These are phyloP conservation scores for Picea glauca DNA, from an alignment of 75 land plant genomes.

Conservation along the genomic window DNA sequence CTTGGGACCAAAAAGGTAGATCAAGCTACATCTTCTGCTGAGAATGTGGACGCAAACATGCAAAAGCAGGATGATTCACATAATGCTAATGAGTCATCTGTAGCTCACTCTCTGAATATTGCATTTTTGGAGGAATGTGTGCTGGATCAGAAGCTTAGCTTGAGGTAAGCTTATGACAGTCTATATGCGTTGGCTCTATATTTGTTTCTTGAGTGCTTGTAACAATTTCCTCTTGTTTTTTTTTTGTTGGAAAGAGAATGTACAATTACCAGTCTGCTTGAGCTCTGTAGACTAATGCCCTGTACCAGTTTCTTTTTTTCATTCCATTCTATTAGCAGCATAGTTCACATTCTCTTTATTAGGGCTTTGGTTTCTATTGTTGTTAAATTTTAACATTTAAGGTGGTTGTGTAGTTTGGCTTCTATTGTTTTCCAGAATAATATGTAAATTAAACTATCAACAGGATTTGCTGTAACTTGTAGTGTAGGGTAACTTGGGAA, in stretches of 20 bases:
- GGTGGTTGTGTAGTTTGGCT: not conserved
- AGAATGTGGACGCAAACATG: not conserved
- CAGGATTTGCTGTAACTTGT: not conserved
- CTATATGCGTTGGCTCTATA: not conserved
- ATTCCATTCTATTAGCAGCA: not conserved
- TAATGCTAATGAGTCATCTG: not conserved
- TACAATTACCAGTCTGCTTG: not conserved
- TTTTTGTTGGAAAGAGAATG: not conserved
- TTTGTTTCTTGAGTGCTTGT: not conserved
- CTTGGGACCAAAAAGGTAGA: slow-evolving; percentile 7
- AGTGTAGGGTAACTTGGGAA: too few species aligned
- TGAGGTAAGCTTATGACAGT: slow-evolving; percentile 1
- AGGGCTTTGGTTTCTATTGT: not conserved
- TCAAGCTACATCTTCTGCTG: not conserved
- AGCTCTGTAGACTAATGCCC: not conserved
- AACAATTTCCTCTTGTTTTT: not conserved
- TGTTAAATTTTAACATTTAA: not conserved
- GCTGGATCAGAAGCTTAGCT: not conserved
- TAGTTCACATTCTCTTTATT: not conserved
- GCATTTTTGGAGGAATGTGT: not conserved
- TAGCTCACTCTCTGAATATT: not conserved
- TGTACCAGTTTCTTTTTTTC: not conserved
- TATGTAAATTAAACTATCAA: not conserved
- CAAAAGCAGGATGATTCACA: not conserved
- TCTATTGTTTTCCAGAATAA: not conserved